Base-by-base conservation (phyloP, 2,329 filamentous ascomycete genomes). In the Beauveria sp. region DNA sequence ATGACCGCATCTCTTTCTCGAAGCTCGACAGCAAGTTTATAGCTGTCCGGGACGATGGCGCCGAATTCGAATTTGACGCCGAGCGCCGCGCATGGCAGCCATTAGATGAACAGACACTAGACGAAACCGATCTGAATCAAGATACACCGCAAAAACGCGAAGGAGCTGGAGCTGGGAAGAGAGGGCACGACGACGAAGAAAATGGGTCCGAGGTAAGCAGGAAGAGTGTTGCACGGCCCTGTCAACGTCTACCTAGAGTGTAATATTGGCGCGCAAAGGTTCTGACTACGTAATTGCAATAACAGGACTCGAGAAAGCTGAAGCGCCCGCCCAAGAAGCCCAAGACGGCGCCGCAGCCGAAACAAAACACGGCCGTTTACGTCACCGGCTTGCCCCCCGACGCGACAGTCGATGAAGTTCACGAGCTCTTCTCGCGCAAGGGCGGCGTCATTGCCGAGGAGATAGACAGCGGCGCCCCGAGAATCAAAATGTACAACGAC, bases 371-470 rank as follows among this genome's bases (percentile, higher is more conserved):
- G 6, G 93, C 93, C 48, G 84, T 99, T 66, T 99, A 93, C 77
- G 89, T 97, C 53, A 96, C 92, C 5, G 91, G 90, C 14, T 83
- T 99, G 4, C 96, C 95, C 0, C 75, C 80, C 45, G 91, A 98
- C 72, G 88, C 86, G 49, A 90, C 88, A 0, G 79, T 88, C 48
- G 85, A 89, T 34, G 95, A 99, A 76, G 86, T 99, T 18, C 83
- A 89, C 67, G 84, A 91, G 26, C 80, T 90, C 31, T 99, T 99
- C 77, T 91, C 88, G 54, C 79, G 83, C 65, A 93, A 91, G 73
- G 96, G 85, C 70, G 93, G 93, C 64, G 89, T 98, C 67, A 93
- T 99, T 66, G 91, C 93, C 54, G 93, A 98, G 75, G 90, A 96
- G 75, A 93, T 96, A 66, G 93, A 97, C 70, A 92, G 87, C 69